Percentiles rank a stretch among this genome's conserved stretches.
These are phyloP conservation scores for Coemansia guatemalensis DNA, from an alignment of 192 early-diverging fungal genomes.

Conservation along the genomic window DNA sequence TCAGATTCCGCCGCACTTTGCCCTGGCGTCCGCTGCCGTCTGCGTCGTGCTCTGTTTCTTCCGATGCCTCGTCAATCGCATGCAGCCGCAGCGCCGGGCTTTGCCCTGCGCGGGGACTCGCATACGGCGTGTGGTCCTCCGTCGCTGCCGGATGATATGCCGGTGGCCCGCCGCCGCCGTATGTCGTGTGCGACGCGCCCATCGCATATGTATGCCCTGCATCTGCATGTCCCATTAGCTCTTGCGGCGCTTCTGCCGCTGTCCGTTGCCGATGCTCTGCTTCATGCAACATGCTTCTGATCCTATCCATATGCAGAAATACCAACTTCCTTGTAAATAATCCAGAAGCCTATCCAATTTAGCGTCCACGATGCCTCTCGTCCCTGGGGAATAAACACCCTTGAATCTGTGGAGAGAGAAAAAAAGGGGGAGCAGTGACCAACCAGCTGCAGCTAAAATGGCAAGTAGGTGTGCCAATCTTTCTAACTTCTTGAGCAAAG, in stretches of 20 bases:
- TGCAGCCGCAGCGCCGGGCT: constrained; percentile 13
- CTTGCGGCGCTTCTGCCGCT: background rate
- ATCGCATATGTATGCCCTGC: constrained; percentile 1
- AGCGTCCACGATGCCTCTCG: too few relatives aligned
- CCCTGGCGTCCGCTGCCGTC: constrained; percentile 2
- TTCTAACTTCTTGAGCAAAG: too few relatives aligned
- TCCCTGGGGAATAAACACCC: too few relatives aligned
- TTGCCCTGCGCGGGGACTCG: background rate
- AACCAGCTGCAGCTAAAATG: too few relatives aligned
- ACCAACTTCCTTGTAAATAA: too few relatives aligned
- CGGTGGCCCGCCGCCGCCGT: background rate
- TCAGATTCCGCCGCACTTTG: constrained; percentile 30
- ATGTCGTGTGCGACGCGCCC: background rate
- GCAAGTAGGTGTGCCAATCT: too few relatives aligned
- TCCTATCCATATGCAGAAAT: constrained; percentile 5
- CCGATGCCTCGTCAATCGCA: constrained; percentile 28
- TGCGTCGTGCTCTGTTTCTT: constrained; percentile 5
- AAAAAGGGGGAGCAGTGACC: too few relatives aligned
- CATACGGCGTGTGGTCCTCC: background rate
- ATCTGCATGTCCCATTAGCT: background rate
- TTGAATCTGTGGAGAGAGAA: too few relatives aligned
- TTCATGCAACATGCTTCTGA: constrained; percentile 22
- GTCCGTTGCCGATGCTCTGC: constrained; percentile 8
- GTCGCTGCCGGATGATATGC: background rate
- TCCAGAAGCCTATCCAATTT: too few relatives aligned